A percentile compares a stretch with the other conserved stretches of the same genome.
These are phyloP conservation scores for Spergularia bocconei DNA, from an alignment of 148 eudicot genomes.

Conservation along the genomic window DNA sequence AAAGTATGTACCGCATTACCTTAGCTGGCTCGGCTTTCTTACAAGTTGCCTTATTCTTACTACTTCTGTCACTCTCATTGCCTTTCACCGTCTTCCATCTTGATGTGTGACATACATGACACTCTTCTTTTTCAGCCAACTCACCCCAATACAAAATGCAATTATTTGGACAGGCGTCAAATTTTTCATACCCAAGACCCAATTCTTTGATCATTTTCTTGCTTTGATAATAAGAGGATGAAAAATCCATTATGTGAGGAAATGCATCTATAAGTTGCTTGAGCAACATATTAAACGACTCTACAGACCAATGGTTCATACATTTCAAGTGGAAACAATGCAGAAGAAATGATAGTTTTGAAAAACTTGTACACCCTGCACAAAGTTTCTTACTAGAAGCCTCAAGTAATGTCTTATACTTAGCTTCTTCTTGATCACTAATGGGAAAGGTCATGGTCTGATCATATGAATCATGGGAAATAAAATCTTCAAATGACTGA, in stretches of 20 bases:
- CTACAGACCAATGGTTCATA: not conserved
- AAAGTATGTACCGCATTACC: slow-evolving; percentile 7
- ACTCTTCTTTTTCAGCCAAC: not conserved
- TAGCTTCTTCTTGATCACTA: too few species aligned
- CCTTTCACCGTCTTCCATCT: not conserved
- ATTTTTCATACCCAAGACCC: slow-evolving; percentile 7
- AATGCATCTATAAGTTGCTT: slow-evolving; percentile 3
- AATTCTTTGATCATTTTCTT: not conserved
- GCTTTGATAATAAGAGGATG: not conserved
- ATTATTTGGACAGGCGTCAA: slow-evolving; percentile 5
- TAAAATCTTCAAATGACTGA: too few species aligned
- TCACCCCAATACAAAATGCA: not conserved
- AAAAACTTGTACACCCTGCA: not conserved
- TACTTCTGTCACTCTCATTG: not conserved
- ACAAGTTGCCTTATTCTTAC: not conserved
- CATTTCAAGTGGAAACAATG: not conserved
- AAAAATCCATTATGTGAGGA: not conserved
- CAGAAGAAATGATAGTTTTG: not conserved
- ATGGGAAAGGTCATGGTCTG: too few species aligned
- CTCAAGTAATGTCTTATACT: too few species aligned
- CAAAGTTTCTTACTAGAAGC: not conserved
- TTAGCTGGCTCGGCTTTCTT: slow-evolving; percentile 7
- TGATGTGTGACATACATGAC: slow-evolving; percentile 10
- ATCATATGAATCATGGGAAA: too few species aligned
- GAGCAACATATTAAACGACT: not conserved